These are phyloP conservation scores for Coniochaeta sp. DNA, from an alignment of 2,329 filamentous ascomycete species.

Conservation along the genomic window DNA sequence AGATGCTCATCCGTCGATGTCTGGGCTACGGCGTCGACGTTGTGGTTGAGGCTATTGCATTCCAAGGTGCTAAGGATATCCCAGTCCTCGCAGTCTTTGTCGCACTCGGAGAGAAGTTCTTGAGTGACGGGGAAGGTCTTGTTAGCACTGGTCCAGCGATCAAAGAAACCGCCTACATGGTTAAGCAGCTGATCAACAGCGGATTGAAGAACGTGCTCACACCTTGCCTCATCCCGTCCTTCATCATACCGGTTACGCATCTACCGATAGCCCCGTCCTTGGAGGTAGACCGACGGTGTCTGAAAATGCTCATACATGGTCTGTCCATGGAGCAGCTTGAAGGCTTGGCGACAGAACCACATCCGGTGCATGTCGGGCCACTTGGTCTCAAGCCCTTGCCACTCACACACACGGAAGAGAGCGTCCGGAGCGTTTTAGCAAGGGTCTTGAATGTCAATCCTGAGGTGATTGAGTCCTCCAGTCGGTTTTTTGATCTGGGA, in stretches of 20 bases:
- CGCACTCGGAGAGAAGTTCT: slow-evolving; percentile 34
- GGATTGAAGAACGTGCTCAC: slow-evolving; percentile 30
- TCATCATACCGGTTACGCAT: slow-evolving; percentile 39
- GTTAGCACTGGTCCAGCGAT: slow-evolving; percentile 28
- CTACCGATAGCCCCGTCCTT: slow-evolving; percentile 42
- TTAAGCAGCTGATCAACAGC: slow-evolving; percentile 34
- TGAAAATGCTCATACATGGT: slow-evolving; percentile 35
- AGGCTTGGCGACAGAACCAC: slow-evolving; percentile 28
- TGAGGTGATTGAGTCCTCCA: slow-evolving; percentile 29
- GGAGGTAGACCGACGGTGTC: slow-evolving; percentile 39
- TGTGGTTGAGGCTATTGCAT: slow-evolving; percentile 38
- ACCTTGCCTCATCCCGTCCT: slow-evolving; percentile 33
- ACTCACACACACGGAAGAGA: slow-evolving; percentile 36
- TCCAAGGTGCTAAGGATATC: slow-evolving; percentile 28
- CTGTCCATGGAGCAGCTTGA: slow-evolving; percentile 35
- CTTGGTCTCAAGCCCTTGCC: slow-evolving; percentile 36
- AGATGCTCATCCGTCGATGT: slow-evolving; percentile 37
- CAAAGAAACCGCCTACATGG: slow-evolving; percentile 33
- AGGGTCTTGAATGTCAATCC: slow-evolving; percentile 29
- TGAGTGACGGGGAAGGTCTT: slow-evolving; percentile 29
- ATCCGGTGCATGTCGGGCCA: slow-evolving; percentile 25
- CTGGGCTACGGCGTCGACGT: slow-evolving; percentile 39
- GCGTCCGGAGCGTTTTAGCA: slow-evolving; percentile 41
- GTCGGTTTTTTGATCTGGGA: slow-evolving; percentile 37
- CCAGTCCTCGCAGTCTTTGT: slow-evolving; percentile 40